Evolutionary conservation across 1,139 yeast species (phyloP).

Genomic region (Oligophagozyma castellii): DNA sequence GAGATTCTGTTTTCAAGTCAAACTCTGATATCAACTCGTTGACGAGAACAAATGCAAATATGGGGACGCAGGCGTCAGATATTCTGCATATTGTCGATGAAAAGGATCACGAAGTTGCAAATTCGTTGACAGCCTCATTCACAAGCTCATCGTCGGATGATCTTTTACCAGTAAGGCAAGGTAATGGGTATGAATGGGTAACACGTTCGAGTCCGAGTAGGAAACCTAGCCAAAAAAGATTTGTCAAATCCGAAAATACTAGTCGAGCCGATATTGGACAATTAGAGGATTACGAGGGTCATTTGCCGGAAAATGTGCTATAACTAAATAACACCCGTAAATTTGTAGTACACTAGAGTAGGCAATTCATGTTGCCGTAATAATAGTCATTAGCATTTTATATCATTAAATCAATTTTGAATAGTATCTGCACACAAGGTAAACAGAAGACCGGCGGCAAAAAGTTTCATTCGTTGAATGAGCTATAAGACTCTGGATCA

Average conservation of each 20-base stretch:
- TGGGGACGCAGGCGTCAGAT: neutral
- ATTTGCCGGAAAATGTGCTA: conserved; percentile 15
- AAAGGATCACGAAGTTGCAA: neutral
- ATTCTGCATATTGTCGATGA: neutral
- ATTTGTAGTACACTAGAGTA: too few species aligned
- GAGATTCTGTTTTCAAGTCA: conserved; percentile 28
- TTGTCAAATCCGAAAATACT: conserved; percentile 14
- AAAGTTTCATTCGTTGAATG: too few species aligned
- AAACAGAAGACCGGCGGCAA: too few species aligned
- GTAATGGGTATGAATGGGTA: conserved; percentile 18
- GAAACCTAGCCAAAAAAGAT: conserved; percentile 18
- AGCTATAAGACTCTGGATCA: too few species aligned
- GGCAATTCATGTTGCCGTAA: too few species aligned
- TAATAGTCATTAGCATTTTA: too few species aligned
- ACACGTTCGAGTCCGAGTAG: conserved; percentile 14
- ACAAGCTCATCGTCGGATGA: conserved; percentile 14
- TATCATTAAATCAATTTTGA: too few species aligned
- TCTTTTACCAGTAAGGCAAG: conserved; percentile 19
- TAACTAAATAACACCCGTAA: too few species aligned
- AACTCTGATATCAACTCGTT: conserved; percentile 2
- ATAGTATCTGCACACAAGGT: too few species aligned
- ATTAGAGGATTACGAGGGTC: conserved; percentile 18
- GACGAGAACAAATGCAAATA: conserved; percentile 2
- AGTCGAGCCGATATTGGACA: conserved; percentile 17
- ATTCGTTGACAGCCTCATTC: neutral